Evolutionary conservation across 2,329 filamentous ascomycete genomes (phyloP).

Genomic region (Botrytis galanthina): DNA sequence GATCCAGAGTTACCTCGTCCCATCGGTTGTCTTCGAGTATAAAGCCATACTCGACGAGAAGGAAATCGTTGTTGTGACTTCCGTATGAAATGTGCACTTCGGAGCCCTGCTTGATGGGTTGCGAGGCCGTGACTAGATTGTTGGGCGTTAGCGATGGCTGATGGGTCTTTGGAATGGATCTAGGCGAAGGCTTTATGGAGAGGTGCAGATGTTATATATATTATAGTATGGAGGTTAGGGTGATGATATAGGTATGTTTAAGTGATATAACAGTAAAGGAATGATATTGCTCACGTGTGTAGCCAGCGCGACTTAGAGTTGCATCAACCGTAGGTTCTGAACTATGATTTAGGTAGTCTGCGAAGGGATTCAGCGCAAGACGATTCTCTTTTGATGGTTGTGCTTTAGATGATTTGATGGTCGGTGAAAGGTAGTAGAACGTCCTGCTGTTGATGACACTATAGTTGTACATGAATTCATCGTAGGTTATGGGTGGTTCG

Average conservation of each 20-base stretch:
- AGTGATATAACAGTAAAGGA: background rate
- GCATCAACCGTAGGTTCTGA: constrained; percentile 43
- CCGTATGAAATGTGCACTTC: constrained; percentile 72
- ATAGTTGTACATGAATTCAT: constrained; percentile 55
- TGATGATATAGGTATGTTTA: background rate
- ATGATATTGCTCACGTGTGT: constrained; percentile 40
- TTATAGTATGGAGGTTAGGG: background rate
- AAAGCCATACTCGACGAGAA: constrained; percentile 62
- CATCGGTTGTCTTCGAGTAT: constrained; percentile 36
- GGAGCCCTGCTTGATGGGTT: constrained; percentile 53
- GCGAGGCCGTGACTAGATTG: constrained; percentile 46
- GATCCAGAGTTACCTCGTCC: constrained; percentile 37
- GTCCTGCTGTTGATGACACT: constrained; percentile 61
- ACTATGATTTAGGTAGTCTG: constrained; percentile 67
- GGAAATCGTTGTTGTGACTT: constrained; percentile 67
- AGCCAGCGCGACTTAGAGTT: constrained; percentile 49
- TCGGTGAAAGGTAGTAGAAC: constrained; percentile 51
- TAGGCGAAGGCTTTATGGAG: background rate
- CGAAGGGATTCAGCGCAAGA: constrained; percentile 68
- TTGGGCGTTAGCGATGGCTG: background rate
- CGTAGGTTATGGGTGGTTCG: constrained; percentile 39
- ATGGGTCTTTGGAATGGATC: background rate
- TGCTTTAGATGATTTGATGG: constrained; percentile 41
- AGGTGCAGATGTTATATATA: too few species aligned
- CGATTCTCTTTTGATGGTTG: constrained; percentile 51